These are phyloP conservation scores for Protoeuglena noctilucae DNA, from an alignment of 139 green algal species.

Conservation along the genomic window DNA sequence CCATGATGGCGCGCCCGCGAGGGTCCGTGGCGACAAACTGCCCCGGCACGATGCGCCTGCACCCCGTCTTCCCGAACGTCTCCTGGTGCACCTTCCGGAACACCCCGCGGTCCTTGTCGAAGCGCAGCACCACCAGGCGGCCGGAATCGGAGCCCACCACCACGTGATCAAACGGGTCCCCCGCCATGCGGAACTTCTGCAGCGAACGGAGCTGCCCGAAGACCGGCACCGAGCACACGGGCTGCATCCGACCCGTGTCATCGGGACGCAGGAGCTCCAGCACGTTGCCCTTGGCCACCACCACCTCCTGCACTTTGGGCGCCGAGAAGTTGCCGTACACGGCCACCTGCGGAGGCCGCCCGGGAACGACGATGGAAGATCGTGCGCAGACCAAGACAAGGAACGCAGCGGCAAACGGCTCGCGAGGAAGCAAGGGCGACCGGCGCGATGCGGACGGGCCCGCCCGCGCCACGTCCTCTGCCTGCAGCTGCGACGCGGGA, in stretches of 20 bases:
- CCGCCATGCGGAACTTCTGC: slow-evolving; percentile 71
- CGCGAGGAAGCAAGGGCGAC: too few species aligned
- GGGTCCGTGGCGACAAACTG: slow-evolving; percentile 84
- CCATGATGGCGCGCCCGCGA: slow-evolving; percentile 84
- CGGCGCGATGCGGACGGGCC: too few species aligned
- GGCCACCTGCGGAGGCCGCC: slow-evolving; percentile 39
- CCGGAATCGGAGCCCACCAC: slow-evolving; percentile 81
- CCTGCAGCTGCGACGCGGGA: too few species aligned
- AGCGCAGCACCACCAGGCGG: slow-evolving; percentile 89
- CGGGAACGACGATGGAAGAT: too few species aligned
- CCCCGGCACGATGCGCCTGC: slow-evolving; percentile 82
- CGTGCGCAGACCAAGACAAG: too few species aligned
- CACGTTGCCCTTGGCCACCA: slow-evolving; percentile 70
- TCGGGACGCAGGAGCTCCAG: slow-evolving; percentile 92
- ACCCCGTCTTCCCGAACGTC: slow-evolving; percentile 89
- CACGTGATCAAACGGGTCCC: slow-evolving; percentile 71
- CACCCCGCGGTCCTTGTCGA: slow-evolving; percentile 35
- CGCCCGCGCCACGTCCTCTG: too few species aligned
- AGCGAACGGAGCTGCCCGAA: slow-evolving; percentile 85
- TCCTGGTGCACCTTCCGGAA: slow-evolving; percentile 62
- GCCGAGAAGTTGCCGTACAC: slow-evolving; percentile 90
- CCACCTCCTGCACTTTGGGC: slow-evolving; percentile 87
- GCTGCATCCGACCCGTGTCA: slow-evolving; percentile 27
- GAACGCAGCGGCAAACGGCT: too few species aligned
- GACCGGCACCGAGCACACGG: slow-evolving; percentile 42